Percentiles rank a stretch among this genome's conserved stretches.
These are phyloP conservation scores for Phlebiopsis gigantea DNA, from an alignment of 768 basidiomycete species.

Conservation along the genomic window DNA sequence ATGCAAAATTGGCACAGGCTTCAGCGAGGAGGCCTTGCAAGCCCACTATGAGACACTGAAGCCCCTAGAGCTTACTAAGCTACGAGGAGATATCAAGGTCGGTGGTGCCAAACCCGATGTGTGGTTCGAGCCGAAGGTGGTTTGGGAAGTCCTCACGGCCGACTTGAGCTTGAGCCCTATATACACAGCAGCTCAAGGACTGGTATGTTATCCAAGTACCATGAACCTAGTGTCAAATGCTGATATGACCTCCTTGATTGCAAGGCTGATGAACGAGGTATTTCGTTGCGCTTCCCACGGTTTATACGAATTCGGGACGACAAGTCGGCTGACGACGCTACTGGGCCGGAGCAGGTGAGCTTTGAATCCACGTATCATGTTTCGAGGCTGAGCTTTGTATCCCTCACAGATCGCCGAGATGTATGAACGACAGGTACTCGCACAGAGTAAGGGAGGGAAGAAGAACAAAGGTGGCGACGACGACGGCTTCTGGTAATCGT, in stretches of 20 bases:
- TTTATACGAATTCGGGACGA: conserved; percentile 93
- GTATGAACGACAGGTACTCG: conserved; percentile 84
- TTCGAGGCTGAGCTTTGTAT: conserved; percentile 11
- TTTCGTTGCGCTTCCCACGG: conserved; percentile 94
- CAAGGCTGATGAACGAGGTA: conserved; percentile 83
- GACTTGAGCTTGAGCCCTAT: conserved; percentile 95
- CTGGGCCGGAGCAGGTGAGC: conserved; percentile 83
- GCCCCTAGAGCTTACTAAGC: conserved; percentile 64
- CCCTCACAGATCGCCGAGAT: conserved; percentile 77
- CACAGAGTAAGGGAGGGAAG: conserved; percentile 65
- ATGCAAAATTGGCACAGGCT: conserved; percentile 98
- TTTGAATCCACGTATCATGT: background rate
- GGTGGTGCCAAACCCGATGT: conserved; percentile 96
- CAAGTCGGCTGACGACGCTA: conserved; percentile 89
- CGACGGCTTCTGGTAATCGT: conserved; percentile 69
- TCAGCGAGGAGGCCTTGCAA: conserved; percentile 87
- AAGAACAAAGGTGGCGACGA: conserved; percentile 65
- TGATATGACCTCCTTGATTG: conserved; percentile 1
- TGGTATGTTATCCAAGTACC: conserved; percentile 44
- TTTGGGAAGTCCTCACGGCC: conserved; percentile 98
- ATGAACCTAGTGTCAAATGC: background rate
- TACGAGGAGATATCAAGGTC: conserved; percentile 78
- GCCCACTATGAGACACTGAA: conserved; percentile 77
- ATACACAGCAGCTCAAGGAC: conserved; percentile 90
- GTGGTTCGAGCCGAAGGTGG: conserved; percentile 95